Base-by-base conservation (phyloP, 2,329 filamentous ascomycete genomes). In the Monilinia fructigena region DNA sequence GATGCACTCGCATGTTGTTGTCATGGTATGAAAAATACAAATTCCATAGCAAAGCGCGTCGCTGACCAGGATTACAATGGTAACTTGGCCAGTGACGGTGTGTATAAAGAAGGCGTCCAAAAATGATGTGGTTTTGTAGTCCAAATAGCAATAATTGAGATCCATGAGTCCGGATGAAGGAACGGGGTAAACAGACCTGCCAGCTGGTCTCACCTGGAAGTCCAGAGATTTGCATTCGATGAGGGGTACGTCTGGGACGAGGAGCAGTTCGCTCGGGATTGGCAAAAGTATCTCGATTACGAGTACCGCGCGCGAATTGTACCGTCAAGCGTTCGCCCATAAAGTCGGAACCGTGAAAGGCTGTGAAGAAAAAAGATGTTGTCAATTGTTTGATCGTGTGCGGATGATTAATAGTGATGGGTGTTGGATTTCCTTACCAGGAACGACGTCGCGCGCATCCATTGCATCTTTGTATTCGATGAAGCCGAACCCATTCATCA, bases 401-500 rank as follows among this genome's bases (percentile, higher is more conserved):
- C 58, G 58, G 69, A 66, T 71, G 63, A 63, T 66, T 69, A 66
- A 58, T 65, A 67, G 64, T 66, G 66, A 54, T 68, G 62, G 12
- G 4, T 1, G 10, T 67, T 69, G 65, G 38, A 56, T 55, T 67
- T 65, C 58, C 76, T 89, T 86, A 97, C 95, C 94, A 80, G 95
- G 95, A 76, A 99, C 95, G 71, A 99, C 93, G 82, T 99, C 95
- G 77, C 94, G 91, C 73, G 95, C 95, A 82, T 99, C 95, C 90
- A 97, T 92, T 67, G 93, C 88, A 82, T 98, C 95, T 80, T 97
- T 96, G 81, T 98, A 99, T 80, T 99, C 95, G 78, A 99, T 97
- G 83, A 99, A 99, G 78, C 95, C 95, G 78, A 99, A 99, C 76
- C 95, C 95, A 78, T 97, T 98, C 95, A 99, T 99, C 71, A 99